Conservation (phyloP, 169 alveolate species). For the Plasmodium cynomolgi region DNA sequence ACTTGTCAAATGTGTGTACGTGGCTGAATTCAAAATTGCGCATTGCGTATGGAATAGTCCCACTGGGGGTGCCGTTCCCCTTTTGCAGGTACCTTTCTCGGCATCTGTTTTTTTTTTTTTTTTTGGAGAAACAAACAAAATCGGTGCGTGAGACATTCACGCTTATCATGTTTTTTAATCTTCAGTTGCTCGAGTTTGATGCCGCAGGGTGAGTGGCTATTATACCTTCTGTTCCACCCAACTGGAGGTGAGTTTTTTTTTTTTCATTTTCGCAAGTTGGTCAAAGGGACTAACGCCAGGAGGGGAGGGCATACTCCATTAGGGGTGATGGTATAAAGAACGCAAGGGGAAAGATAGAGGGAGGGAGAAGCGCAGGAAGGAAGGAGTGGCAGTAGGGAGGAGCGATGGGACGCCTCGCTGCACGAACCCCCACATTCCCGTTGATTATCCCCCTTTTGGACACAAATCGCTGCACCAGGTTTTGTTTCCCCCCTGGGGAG, state of each 20-base stretch:
- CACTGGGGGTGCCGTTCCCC: neutral
- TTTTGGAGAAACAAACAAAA: neutral
- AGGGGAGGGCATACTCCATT: neutral
- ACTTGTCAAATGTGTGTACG: neutral
- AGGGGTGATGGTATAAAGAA: neutral
- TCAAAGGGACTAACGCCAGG: neutral
- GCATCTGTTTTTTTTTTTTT: neutral
- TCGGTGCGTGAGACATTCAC: neutral
- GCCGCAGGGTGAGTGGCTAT: too few species aligned
- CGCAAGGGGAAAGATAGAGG: neutral
- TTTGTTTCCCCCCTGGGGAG: neutral
- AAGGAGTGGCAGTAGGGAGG: too few species aligned
- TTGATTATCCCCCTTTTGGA: neutral
- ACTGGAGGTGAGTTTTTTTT: neutral
- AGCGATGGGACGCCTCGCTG: neutral
- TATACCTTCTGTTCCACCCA: neutral
- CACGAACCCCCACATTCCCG: neutral
- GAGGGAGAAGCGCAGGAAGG: neutral
- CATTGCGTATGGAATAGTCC: neutral
- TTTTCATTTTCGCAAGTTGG: neutral
- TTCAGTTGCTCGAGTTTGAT: too few species aligned
- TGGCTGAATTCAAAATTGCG: neutral
- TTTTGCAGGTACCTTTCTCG: neutral
- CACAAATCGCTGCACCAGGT: neutral
- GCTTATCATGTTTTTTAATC: neutral